Evolutionary conservation across 1,284 basidiomycete genomes (phyloP).

Genomic region (Naganishia sp.): DNA sequence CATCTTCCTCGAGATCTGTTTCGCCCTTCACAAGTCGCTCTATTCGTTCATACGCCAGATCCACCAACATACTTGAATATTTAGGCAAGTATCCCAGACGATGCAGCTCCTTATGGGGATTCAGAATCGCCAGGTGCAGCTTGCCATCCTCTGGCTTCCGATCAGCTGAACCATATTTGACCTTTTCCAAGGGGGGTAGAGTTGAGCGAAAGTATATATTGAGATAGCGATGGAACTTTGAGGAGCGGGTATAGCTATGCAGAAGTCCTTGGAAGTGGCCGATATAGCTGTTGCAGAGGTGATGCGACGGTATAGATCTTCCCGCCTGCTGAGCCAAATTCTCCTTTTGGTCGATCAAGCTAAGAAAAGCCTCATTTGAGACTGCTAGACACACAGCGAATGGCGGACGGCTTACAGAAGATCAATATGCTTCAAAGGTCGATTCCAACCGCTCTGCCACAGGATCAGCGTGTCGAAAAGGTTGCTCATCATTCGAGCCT

Average conservation of each 20-base stretch:
- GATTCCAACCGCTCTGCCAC: slow-evolving; percentile 51
- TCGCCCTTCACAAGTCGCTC: slow-evolving; percentile 65
- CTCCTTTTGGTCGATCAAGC: not conserved
- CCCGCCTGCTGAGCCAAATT: slow-evolving; percentile 24
- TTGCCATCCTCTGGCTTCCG: not conserved
- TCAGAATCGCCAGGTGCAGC: slow-evolving; percentile 39
- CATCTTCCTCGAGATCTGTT: slow-evolving; percentile 52
- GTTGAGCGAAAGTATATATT: slow-evolving; percentile 43
- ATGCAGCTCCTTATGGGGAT: slow-evolving; percentile 59
- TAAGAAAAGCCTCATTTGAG: not conserved
- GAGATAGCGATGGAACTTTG: slow-evolving; percentile 44
- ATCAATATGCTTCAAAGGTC: slow-evolving; percentile 25
- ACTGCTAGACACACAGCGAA: not conserved
- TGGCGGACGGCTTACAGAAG: slow-evolving; percentile 15
- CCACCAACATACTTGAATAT: slow-evolving; percentile 78
- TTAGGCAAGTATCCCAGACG: slow-evolving; percentile 76
- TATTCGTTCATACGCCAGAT: slow-evolving; percentile 80
- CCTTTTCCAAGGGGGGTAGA: slow-evolving; percentile 35
- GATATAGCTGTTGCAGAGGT: slow-evolving; percentile 13
- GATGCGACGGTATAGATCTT: slow-evolving; percentile 37
- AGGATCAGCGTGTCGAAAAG: slow-evolving; percentile 29
- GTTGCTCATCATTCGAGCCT: slow-evolving; percentile 24
- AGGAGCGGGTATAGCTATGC: slow-evolving; percentile 45
- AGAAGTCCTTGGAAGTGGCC: slow-evolving; percentile 45
- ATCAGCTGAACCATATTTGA: slow-evolving; percentile 32